phyloP scores from a whole-genome alignment of 345 rosid species.

The Brassica incana region DNA sequence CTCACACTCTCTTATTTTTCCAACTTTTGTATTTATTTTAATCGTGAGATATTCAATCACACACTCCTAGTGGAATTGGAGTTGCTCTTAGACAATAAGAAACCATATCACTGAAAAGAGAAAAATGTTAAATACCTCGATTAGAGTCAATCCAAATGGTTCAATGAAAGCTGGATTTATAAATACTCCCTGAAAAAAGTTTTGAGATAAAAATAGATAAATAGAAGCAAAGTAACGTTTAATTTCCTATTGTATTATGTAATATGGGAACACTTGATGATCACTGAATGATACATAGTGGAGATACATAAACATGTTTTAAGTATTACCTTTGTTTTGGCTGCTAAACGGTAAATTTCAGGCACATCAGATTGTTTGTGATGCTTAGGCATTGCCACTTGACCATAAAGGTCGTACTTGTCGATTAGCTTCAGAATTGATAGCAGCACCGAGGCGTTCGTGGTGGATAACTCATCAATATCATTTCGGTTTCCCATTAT shows the following conservation, averaged over 20 bases:
- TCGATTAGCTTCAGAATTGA: slow-evolving; percentile 75
- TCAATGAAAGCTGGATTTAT: slow-evolving; percentile 91
- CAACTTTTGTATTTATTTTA: too few species aligned
- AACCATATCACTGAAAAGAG: slow-evolving; percentile 14
- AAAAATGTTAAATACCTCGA: slow-evolving; percentile 54
- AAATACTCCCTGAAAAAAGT: slow-evolving; percentile 68
- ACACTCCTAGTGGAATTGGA: too few species aligned
- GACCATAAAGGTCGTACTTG: slow-evolving; percentile 76
- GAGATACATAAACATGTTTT: neutral
- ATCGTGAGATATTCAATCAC: too few species aligned
- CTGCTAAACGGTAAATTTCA: slow-evolving; percentile 72
- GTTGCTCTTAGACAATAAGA: too few species aligned
- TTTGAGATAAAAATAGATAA: neutral
- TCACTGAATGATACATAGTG: neutral
- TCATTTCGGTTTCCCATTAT: slow-evolving; percentile 82
- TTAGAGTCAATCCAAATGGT: slow-evolving; percentile 88
- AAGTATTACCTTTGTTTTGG: slow-evolving; percentile 64
- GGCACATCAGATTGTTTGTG: slow-evolving; percentile 81
- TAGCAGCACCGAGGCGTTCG: slow-evolving; percentile 64
- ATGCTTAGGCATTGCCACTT: slow-evolving; percentile 84
- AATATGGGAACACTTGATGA: neutral
- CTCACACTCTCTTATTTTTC: too few species aligned
- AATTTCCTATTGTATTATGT: neutral
- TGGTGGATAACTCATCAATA: slow-evolving; percentile 71
- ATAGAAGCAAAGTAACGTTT: neutral